These are phyloP conservation scores for Primulina eburnea DNA, from an alignment of 257 asterid species.

Conservation along the genomic window DNA sequence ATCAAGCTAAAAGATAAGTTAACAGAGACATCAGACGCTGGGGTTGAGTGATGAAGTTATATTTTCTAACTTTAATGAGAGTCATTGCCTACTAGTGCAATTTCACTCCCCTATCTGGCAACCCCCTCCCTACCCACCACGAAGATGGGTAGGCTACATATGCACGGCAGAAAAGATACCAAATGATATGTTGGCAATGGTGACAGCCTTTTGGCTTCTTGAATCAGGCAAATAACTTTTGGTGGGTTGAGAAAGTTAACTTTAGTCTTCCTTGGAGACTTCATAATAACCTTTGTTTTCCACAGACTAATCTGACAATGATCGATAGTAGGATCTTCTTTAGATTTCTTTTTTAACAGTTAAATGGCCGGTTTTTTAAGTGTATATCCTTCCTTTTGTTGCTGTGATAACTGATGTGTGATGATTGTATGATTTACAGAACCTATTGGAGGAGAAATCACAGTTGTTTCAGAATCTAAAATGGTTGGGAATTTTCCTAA, in stretches of 20 bases:
- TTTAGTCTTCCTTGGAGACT: slow-evolving; percentile 1
- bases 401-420: slow-evolving; percentile 6
- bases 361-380: slow-evolving; percentile 4
- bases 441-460: slow-evolving; percentile 92
- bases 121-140: not conserved
- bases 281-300: slow-evolving; percentile 15
- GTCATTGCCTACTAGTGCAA: not conserved
- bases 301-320: slow-evolving; percentile 12
- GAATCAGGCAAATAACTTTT: not conserved
- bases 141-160: too few relatives aligned
- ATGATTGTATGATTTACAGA: slow-evolving; percentile 40
- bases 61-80: not conserved
- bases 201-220: not conserved
- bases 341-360: not conserved
- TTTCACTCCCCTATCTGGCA: not conserved
- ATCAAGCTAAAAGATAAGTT: not conserved
- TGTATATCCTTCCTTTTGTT: slow-evolving; percentile 13
- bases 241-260: slow-evolving; percentile 4
- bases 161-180: too few relatives aligned
- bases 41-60: not conserved
- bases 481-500: slow-evolving; percentile 44
- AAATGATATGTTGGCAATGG: slow-evolving; percentile 3
- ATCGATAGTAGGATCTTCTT: slow-evolving; percentile 6
- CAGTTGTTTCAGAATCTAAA: slow-evolving; percentile 71
- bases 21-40: slow-evolving; percentile 1